Evolutionary conservation across 768 basidiomycete genomes (phyloP).

Genomic region (Suillus americanus): DNA sequence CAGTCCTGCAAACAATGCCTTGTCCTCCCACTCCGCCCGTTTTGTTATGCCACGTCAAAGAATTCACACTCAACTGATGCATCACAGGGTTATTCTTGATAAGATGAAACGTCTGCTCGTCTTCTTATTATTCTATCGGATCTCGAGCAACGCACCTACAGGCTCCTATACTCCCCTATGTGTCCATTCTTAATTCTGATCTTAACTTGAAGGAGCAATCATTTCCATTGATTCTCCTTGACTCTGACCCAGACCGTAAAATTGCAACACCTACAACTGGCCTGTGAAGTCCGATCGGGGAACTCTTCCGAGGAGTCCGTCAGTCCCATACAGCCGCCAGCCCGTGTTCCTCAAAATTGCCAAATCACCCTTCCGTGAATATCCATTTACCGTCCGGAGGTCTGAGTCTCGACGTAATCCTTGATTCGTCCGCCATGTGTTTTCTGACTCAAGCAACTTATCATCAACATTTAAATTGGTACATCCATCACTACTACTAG

Average conservation of each 20-base stretch:
- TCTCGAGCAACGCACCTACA: not conserved
- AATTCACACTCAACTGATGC: constrained; percentile 5
- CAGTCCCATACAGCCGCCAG: not conserved
- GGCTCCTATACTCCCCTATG: constrained; percentile 1
- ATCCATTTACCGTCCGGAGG: not conserved
- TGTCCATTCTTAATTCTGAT: not conserved
- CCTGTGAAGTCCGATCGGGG: not conserved
- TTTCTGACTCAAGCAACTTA: not conserved
- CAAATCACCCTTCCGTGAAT: not conserved
- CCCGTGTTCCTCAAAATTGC: not conserved
- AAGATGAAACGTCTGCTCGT: not conserved
- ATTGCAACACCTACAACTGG: not conserved
- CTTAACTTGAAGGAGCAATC: not conserved
- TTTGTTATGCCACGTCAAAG: constrained; percentile 3
- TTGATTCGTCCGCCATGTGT: not conserved
- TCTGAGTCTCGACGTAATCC: not conserved
- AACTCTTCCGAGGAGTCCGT: not conserved
- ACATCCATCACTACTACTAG: not conserved
- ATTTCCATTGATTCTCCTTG: not conserved
- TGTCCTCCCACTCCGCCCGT: constrained; percentile 1
- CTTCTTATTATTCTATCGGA: not conserved
- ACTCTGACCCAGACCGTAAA: not conserved
- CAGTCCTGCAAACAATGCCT: not conserved
- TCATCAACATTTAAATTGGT: not conserved
- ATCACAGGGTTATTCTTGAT: constrained; percentile 7